phyloP scores from a whole-genome alignment of 2,329 filamentous ascomycete genomes.

The Talaromyces verruculosus region DNA sequence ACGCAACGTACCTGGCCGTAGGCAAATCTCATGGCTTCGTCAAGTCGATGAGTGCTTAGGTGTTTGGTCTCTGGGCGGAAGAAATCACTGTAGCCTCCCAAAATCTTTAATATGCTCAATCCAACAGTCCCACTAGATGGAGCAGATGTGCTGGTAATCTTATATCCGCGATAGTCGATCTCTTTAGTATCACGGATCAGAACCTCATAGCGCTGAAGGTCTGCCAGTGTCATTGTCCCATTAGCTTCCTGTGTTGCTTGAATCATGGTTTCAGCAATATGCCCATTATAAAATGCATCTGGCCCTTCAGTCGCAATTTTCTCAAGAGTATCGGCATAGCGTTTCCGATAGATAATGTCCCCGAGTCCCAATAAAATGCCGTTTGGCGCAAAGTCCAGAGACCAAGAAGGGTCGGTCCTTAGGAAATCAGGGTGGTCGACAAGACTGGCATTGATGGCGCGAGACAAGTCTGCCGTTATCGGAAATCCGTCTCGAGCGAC shows the following conservation, averaged over 20 bases:
- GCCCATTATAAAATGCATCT: conserved; percentile 71
- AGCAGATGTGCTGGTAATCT: conserved; percentile 64
- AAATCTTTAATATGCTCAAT: conserved; percentile 74
- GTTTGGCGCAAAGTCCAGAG: conserved; percentile 82
- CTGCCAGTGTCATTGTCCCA: conserved; percentile 81
- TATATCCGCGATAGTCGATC: conserved; percentile 68
- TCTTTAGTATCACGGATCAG: conserved; percentile 62
- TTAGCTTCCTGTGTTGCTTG: conserved; percentile 65
- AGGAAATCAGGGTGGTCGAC: conserved; percentile 63
- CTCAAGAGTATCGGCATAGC: conserved; percentile 78
- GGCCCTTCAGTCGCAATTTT: conserved; percentile 71
- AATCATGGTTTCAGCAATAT: conserved; percentile 73
- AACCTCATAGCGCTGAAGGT: conserved; percentile 73
- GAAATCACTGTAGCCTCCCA: conserved; percentile 72
- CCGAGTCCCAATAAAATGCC: conserved; percentile 70
- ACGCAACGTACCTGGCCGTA: conserved; percentile 60
- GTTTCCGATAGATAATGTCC: conserved; percentile 74
- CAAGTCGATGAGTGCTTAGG: conserved; percentile 75
- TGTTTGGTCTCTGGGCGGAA: conserved; percentile 59
- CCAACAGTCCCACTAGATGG: conserved; percentile 77
- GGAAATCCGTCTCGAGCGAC: conserved; percentile 72
- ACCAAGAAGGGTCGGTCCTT: conserved; percentile 73
- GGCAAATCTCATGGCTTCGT: conserved; percentile 86
- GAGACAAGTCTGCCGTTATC: conserved; percentile 70
- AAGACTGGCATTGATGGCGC: conserved; percentile 65